phyloP scores from a whole-genome alignment of 176 grass and related monocot genomes.

The Chrysopogon serrulatus region DNA sequence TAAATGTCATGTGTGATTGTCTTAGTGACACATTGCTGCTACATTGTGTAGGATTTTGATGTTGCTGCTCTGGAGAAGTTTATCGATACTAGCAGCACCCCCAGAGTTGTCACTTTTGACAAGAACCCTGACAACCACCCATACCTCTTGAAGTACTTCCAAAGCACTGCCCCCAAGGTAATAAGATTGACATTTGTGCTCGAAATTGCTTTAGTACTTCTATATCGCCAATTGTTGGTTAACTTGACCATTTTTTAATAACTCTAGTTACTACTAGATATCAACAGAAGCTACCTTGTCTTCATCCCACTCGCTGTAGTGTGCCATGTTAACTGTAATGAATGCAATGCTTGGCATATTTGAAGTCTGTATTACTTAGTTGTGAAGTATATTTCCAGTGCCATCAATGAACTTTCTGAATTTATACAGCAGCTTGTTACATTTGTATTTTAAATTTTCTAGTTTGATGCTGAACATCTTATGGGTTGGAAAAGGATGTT shows the following conservation, averaged over 20 bases:
- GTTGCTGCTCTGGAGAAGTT: conserved; percentile 66
- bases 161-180: conserved; percentile 65
- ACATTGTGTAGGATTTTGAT: conserved; percentile 73
- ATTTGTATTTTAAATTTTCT: not conserved
- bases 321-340: not conserved
- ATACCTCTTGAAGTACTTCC: conserved; percentile 74
- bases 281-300: too few relatives aligned
- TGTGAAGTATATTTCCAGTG: not conserved
- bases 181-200: not conserved
- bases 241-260: not conserved
- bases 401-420: not conserved
- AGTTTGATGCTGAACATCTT: not conserved
- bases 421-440: not conserved
- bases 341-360: not conserved
- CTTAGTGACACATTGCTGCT: not conserved
- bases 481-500: not conserved
- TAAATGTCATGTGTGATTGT: not conserved
- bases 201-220: not conserved
- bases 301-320: not conserved
- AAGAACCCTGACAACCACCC: conserved; percentile 81
- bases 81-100: conserved; percentile 68
- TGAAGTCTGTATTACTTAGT: not conserved
- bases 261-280: not conserved
- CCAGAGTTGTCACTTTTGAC: conserved; percentile 73
- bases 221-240: not conserved